Conservation (phyloP, 1,139 yeast species). For the Hansenula lynferdii region DNA sequence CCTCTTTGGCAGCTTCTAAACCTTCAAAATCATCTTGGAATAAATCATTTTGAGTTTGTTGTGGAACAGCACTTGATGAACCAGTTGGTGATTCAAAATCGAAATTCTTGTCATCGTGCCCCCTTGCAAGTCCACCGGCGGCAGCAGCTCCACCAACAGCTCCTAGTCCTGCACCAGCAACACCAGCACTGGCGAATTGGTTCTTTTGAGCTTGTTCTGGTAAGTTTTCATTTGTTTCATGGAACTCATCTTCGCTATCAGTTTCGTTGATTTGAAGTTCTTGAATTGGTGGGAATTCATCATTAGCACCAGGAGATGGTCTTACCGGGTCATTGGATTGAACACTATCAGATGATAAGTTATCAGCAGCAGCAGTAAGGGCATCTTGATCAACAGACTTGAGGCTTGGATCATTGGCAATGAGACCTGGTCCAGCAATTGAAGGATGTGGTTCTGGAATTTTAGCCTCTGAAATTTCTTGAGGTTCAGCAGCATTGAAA, state of each 20-base stretch:
- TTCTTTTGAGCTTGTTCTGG: conserved; percentile 13
- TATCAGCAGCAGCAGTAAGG: not conserved
- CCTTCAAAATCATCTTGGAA: conserved; percentile 34
- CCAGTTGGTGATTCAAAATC: conserved; percentile 1
- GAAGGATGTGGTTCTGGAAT: conserved; percentile 4
- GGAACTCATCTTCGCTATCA: conserved; percentile 44
- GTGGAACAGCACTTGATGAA: not conserved
- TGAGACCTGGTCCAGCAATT: not conserved
- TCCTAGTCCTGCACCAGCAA: conserved; percentile 11
- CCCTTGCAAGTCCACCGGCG: conserved; percentile 7
- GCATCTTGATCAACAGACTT: not conserved
- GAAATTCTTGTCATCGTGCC: conserved; percentile 1
- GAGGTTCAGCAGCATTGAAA: conserved; percentile 1
- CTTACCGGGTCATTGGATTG: conserved; percentile 4
- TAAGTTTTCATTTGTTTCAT: conserved; percentile 32
- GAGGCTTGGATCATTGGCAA: not conserved
- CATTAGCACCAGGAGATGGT: conserved; percentile 21
- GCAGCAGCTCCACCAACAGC: conserved; percentile 5
- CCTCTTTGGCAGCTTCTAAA: conserved; percentile 43
- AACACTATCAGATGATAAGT: not conserved
- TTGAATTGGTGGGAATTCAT: conserved; percentile 70
- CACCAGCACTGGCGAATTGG: conserved; percentile 7
- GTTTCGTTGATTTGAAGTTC: conserved; percentile 62
- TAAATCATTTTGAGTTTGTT: not conserved
- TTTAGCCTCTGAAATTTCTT: conserved; percentile 7